Conservation (phyloP, 805 yeast species). For the Zygosaccharomyces rouxii region DNA sequence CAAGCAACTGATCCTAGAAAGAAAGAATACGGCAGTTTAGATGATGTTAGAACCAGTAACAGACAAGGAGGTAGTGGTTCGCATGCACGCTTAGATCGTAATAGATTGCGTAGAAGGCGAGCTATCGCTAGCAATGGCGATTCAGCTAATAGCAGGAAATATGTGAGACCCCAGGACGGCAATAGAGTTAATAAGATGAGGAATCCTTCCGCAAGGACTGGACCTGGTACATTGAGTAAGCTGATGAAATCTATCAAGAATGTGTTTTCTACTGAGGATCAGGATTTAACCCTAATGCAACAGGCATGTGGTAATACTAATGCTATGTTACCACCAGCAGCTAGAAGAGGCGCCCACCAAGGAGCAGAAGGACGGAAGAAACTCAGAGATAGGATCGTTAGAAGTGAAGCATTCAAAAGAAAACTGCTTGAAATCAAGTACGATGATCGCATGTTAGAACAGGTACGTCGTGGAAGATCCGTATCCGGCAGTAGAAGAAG, state of each 20-base stretch:
- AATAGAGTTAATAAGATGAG: constrained; percentile 4
- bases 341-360: constrained; percentile 2
- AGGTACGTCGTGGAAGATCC: constrained; percentile 24
- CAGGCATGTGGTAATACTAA: constrained; percentile 18
- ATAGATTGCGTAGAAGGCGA: constrained; percentile 8
- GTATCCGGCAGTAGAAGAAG: background rate
- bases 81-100: constrained; percentile 4
- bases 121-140: constrained; percentile 12
- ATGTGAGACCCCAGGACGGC: background rate
- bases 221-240: constrained; percentile 4
- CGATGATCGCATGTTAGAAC: constrained; percentile 26
- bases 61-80: background rate
- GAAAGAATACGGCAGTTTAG: constrained; percentile 21
- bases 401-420: constrained; percentile 29
- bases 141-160: constrained; percentile 2
- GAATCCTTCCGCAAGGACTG: background rate
- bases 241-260: constrained; percentile 10
- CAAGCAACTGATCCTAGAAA: constrained; percentile 17
- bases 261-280: constrained; percentile 22
- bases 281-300: constrained; percentile 21
- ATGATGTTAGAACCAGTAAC: constrained; percentile 8
- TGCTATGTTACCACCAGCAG: constrained; percentile 8
- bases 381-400: constrained; percentile 23
- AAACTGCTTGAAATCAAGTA: constrained; percentile 28
- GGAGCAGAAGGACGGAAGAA: constrained; percentile 11